Evolutionary conservation across 1,284 basidiomycete genomes (phyloP).

Genomic region (Irpex rosettiformis): DNA sequence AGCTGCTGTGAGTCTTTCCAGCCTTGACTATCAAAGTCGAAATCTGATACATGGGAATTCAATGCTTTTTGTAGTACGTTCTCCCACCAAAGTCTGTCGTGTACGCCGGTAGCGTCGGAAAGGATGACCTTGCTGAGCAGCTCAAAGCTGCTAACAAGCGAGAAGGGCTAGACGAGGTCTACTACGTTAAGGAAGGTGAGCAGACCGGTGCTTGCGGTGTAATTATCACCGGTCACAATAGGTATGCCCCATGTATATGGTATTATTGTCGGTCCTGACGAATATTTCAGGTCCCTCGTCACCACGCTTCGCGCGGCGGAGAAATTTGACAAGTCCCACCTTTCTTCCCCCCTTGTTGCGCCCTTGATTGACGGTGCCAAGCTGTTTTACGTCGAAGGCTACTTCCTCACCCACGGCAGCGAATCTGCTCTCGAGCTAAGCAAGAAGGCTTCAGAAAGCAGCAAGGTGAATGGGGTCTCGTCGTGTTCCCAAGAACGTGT

Average conservation of each 20-base stretch:
- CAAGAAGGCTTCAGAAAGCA: slow-evolving; percentile 73
- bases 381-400: slow-evolving; percentile 94
- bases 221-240: slow-evolving; percentile 90
- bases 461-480: slow-evolving; percentile 57
- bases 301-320: slow-evolving; percentile 91
- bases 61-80: slow-evolving; percentile 61
- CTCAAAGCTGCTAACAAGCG: slow-evolving; percentile 91
- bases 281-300: slow-evolving; percentile 69
- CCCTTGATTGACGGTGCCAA: slow-evolving; percentile 79
- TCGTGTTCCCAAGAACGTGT: not conserved
- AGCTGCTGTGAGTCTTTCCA: slow-evolving; percentile 74
- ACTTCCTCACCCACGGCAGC: slow-evolving; percentile 94
- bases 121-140: slow-evolving; percentile 89
- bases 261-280: not conserved
- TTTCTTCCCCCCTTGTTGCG: slow-evolving; percentile 76
- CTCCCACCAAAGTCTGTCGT: slow-evolving; percentile 90
- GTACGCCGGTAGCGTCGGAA: slow-evolving; percentile 93
- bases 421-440: slow-evolving; percentile 76
- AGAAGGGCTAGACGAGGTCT: slow-evolving; percentile 88
- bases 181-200: slow-evolving; percentile 83
- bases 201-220: slow-evolving; percentile 98
- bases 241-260: slow-evolving; percentile 43
- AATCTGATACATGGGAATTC: not conserved
- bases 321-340: slow-evolving; percentile 80
- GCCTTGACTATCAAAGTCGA: not conserved